phyloP scores from a whole-genome alignment of 768 basidiomycete species.

The Boletus rex-veris region DNA sequence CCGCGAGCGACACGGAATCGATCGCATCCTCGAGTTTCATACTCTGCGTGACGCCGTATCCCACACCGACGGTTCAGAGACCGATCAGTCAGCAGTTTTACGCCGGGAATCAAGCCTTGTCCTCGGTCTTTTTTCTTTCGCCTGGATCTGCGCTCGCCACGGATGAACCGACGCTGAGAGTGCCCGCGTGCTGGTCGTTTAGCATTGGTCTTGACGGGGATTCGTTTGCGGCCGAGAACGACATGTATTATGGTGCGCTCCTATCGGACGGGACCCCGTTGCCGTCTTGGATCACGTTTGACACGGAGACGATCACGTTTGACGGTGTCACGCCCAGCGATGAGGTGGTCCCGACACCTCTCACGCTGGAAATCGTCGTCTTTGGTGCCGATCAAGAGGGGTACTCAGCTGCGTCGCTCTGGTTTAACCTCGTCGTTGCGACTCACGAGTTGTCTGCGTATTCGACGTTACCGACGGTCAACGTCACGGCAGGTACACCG shows the following conservation, averaged over 20 bases:
- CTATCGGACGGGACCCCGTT: slow-evolving; percentile 65
- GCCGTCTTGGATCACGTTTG: slow-evolving; percentile 75
- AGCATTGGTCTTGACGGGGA: slow-evolving; percentile 75
- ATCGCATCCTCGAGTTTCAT: slow-evolving; percentile 51
- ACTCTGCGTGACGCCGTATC: slow-evolving; percentile 52
- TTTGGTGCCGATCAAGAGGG: slow-evolving; percentile 72
- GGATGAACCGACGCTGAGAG: slow-evolving; percentile 55
- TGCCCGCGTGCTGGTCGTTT: slow-evolving; percentile 85
- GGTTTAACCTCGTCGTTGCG: slow-evolving; percentile 67
- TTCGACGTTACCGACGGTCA: slow-evolving; percentile 57
- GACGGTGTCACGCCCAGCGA: slow-evolving; percentile 69
- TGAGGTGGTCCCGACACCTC: slow-evolving; percentile 36
- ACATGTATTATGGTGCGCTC: slow-evolving; percentile 60
- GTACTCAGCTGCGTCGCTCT: slow-evolving; percentile 55
- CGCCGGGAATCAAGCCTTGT: slow-evolving; percentile 57
- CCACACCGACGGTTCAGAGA: slow-evolving; percentile 51
- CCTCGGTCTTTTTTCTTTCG: slow-evolving; percentile 72
- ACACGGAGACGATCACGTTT: slow-evolving; percentile 65
- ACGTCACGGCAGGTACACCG: slow-evolving; percentile 56
- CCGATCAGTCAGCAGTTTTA: slow-evolving; percentile 61
- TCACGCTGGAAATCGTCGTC: slow-evolving; percentile 50
- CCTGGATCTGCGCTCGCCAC: slow-evolving; percentile 53
- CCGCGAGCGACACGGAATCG: slow-evolving; percentile 53
- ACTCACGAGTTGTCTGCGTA: slow-evolving; percentile 60
- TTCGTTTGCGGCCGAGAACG: slow-evolving; percentile 51